Evolutionary conservation across 2,329 filamentous ascomycete genomes (phyloP).

Genomic region (Endocalyx cinctus): DNA sequence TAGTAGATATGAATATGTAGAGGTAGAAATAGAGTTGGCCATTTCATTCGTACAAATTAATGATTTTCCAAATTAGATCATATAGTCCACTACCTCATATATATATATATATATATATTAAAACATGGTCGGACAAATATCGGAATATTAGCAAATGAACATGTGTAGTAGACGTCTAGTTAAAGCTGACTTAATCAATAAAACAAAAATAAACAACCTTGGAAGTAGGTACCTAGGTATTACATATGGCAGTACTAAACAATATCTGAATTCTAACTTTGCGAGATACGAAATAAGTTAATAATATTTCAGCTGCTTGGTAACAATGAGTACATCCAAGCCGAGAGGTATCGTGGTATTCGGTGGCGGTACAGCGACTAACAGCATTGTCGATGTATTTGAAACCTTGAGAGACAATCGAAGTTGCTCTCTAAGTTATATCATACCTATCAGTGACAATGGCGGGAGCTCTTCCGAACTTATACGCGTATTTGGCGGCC

Average conservation of each 20-base stretch:
- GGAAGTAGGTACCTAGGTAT: too few relatives aligned
- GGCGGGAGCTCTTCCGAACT: constrained; percentile 91
- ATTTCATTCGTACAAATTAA: too few relatives aligned
- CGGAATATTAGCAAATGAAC: constrained; percentile 7
- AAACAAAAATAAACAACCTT: too few relatives aligned
- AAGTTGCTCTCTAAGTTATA: constrained; percentile 67
- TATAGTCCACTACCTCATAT: too few relatives aligned
- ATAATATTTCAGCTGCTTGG: background rate
- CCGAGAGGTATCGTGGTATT: constrained; percentile 70
- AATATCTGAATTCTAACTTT: background rate
- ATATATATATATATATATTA: background rate
- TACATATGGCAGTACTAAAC: too few relatives aligned
- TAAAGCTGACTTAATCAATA: background rate
- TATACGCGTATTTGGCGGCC: constrained; percentile 90
- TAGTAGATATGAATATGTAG: too few relatives aligned
- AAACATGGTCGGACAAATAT: constrained; percentile 10
- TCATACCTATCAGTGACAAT: constrained; percentile 95
- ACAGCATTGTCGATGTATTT: constrained; percentile 90
- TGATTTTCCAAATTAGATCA: too few relatives aligned
- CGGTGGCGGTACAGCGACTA: constrained; percentile 90
- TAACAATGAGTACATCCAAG: constrained; percentile 15
- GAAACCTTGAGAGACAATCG: constrained; percentile 60
- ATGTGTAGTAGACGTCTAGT: background rate
- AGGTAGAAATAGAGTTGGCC: too few relatives aligned
- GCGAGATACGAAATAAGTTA: background rate